Evolutionary conservation across 768 basidiomycete genomes (phyloP).

Genomic region (Tulasnella sp.): DNA sequence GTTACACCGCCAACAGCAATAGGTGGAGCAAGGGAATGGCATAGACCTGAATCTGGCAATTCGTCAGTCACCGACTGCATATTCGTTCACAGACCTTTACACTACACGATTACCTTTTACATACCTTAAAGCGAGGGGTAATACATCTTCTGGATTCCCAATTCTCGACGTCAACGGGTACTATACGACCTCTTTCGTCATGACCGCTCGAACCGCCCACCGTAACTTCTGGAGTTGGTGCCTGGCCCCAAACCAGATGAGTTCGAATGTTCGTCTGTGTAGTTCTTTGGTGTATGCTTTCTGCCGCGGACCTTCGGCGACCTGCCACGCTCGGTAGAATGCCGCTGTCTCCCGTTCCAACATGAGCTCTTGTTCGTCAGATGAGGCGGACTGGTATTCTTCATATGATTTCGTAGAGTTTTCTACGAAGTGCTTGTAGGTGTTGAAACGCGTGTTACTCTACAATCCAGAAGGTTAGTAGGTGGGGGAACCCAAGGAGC

Average conservation of each 20-base stretch:
- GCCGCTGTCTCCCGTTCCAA: conserved; percentile 36
- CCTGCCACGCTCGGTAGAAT: conserved; percentile 64
- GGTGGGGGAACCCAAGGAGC: conserved; percentile 10
- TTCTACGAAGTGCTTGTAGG: conserved; percentile 48
- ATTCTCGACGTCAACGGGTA: not conserved
- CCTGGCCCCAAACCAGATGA: conserved; percentile 46
- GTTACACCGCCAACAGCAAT: not conserved
- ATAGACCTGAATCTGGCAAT: not conserved
- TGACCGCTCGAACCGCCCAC: not conserved
- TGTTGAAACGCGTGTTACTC: conserved; percentile 73
- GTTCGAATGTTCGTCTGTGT: conserved; percentile 46
- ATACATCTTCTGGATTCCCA: not conserved
- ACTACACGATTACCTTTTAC: not conserved
- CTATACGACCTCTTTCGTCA: not conserved
- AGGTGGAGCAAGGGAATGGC: not conserved
- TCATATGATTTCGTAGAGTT: conserved; percentile 36
- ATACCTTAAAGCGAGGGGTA: not conserved
- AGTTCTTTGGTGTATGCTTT: conserved; percentile 53
- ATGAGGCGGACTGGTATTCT: conserved; percentile 28
- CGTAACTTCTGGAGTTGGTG: conserved; percentile 36
- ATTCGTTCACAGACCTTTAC: not conserved
- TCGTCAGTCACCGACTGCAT: not conserved
- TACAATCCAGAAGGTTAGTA: conserved; percentile 24
- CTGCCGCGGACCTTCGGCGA: conserved; percentile 48
- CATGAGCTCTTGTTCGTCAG: conserved; percentile 49